Percentiles rank a stretch among this genome's conserved stretches.
Conservation (phyloP, 106 monocot species). For the Platanthera zijinensis region DNA sequence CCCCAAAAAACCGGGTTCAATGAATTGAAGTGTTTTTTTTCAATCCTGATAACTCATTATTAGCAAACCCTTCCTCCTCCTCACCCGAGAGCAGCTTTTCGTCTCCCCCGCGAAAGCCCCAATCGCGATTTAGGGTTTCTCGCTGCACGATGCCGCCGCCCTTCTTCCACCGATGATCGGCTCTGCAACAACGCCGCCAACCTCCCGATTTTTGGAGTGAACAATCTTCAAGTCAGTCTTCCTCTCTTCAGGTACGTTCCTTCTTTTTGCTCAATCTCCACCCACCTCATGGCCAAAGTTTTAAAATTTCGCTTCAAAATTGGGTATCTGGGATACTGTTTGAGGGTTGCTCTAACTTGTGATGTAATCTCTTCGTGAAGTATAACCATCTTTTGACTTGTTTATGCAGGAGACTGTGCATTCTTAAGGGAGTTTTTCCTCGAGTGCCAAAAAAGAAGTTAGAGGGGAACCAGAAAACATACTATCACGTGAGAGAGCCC, state of each 20-base stretch:
- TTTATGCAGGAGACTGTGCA: constrained; percentile 77
- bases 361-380: background rate
- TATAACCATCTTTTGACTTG: background rate
- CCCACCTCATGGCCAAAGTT: background rate
- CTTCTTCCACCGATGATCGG: too few relatives aligned
- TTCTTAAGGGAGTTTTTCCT: constrained; percentile 79
- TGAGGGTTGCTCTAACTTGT: background rate
- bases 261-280: background rate
- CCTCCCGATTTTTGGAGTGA: too few relatives aligned
- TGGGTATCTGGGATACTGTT: background rate
- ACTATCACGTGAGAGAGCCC: constrained; percentile 88
- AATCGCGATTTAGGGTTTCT: too few relatives aligned
- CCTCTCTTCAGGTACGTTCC: constrained; percentile 53
- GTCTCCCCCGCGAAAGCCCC: too few relatives aligned
- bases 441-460: constrained; percentile 91
- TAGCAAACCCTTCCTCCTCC: too few relatives aligned
- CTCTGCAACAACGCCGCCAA: too few relatives aligned
- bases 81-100: too few relatives aligned
- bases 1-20: too few relatives aligned
- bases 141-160: too few relatives aligned
- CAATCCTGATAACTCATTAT: too few relatives aligned
- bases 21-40: too few relatives aligned
- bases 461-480: constrained; percentile 91
- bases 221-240: constrained; percentile 69
- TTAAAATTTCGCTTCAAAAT: background rate